phyloP scores from a whole-genome alignment of 2,329 filamentous ascomycete species.

The Diaporthe destruens region DNA sequence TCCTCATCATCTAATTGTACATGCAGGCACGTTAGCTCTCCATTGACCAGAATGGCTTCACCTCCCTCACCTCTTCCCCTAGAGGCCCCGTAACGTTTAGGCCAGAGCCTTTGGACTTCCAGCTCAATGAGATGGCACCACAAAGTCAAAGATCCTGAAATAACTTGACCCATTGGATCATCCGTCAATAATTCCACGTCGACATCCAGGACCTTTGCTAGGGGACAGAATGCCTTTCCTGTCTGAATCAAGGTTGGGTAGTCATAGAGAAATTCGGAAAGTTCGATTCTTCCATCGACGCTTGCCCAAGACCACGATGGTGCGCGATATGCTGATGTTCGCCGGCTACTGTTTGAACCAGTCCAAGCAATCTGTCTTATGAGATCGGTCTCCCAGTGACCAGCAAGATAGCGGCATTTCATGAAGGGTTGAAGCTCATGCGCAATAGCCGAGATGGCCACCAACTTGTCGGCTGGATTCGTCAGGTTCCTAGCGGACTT shows the following conservation, averaged over 20 bases:
- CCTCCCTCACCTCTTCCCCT: neutral
- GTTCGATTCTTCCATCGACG: neutral
- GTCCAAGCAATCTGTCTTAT: neutral
- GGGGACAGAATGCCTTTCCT: neutral
- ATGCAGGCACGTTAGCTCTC: constrained; percentile 7
- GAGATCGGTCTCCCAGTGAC: constrained; percentile 5
- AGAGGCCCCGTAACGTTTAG: neutral
- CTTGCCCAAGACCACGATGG: constrained; percentile 13
- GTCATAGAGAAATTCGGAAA: neutral
- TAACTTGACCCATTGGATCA: constrained; percentile 10
- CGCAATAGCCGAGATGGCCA: constrained; percentile 9
- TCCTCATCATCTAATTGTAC: constrained; percentile 2
- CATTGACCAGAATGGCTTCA: constrained; percentile 3
- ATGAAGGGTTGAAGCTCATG: constrained; percentile 7
- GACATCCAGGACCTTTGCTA: neutral
- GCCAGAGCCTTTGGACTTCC: neutral
- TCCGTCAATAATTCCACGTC: constrained; percentile 9
- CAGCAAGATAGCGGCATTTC: neutral
- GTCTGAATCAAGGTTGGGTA: neutral
- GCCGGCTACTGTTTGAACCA: neutral
- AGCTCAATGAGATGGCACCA: constrained; percentile 5
- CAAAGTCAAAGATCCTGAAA: constrained; percentile 5
- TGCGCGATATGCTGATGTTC: neutral
- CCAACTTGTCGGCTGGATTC: constrained; percentile 18
- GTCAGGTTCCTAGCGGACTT: constrained; percentile 3